Evolutionary conservation across 441 rosid species (phyloP).

Genomic region (Syzygium malaccense): DNA sequence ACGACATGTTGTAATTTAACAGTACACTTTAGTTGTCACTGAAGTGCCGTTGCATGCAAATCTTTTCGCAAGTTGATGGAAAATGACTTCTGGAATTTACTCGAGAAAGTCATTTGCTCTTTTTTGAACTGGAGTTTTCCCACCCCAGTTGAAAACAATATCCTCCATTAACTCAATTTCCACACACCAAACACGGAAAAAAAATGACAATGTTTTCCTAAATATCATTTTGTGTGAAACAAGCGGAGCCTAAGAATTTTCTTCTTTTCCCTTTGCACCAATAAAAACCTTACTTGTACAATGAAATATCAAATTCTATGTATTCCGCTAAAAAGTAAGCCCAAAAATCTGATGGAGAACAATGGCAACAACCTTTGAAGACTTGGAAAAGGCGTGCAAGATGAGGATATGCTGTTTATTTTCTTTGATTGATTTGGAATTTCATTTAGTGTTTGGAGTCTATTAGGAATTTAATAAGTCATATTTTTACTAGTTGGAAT

Average conservation of each 20-base stretch:
- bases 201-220: neutral
- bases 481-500: neutral
- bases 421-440: neutral
- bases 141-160: neutral
- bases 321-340: neutral
- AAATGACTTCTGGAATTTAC: neutral
- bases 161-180: too few species aligned
- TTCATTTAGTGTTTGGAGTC: neutral
- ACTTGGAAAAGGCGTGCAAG: neutral
- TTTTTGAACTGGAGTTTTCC: neutral
- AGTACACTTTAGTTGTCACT: too few species aligned
- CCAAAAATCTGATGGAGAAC: neutral
- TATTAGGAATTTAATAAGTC: neutral
- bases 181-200: neutral
- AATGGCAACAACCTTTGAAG: neutral
- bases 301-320: neutral
- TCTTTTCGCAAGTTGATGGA: neutral
- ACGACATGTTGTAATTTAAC: too few species aligned
- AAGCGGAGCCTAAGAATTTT: neutral
- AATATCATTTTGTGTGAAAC: neutral
- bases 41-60: too few species aligned
- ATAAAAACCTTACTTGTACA: neutral
- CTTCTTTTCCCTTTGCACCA: neutral
- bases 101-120: neutral
- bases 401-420: neutral